Evolutionary conservation across 2,329 filamentous ascomycete genomes (phyloP), one percentile per base, ranked within the genome.

Genomic region (Aureobasidium sp.): DNA sequence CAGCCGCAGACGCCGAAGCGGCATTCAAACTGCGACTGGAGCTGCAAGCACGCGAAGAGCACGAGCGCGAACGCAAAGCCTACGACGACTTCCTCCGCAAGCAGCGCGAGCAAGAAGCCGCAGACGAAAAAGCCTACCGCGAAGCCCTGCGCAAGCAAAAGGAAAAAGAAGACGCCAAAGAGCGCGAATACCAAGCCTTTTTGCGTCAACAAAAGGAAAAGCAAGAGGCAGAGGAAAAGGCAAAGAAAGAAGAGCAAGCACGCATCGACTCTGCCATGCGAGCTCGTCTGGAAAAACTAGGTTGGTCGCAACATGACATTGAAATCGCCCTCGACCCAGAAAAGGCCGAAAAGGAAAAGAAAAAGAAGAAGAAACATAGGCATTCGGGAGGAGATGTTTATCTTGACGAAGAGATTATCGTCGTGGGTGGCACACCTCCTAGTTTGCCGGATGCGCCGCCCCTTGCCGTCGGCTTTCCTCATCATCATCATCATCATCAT

Each of bases 221-320:
- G 62, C 70, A 76, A 56, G 76, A 75, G 63, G 71, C 74, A 45
- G 75, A 73, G 52, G 74, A 78, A 65, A 68, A 66, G n/a, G 72
- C 72, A 64, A 74, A 74, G 61, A 72, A 75, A 60, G 70, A 69
- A 65, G 68, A 72, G 62, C 73, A 79, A 57, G 73, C 74, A 61
- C 71, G 74, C 61, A 67, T 80, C n/a, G 77, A 79, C 53, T 71
- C 73, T 17, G 70, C 73, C 39, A 79, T 81, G 77, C 74, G 75
- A 62, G 75, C 76, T 63, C 72, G 75, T 5, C 71, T 81, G 3
- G 69, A 72, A 29, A 72, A 76, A 59, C 73, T 76, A 17, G 78
- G 78, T 51, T 79, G 78, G 66, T 74, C 78, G 45, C 41, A 74
- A 78, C 56, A 75, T 77, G 63, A 76, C 78, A 80, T 81, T 64